Conservation (phyloP, 306 rosid genomes). For the Corylus avellana region DNA sequence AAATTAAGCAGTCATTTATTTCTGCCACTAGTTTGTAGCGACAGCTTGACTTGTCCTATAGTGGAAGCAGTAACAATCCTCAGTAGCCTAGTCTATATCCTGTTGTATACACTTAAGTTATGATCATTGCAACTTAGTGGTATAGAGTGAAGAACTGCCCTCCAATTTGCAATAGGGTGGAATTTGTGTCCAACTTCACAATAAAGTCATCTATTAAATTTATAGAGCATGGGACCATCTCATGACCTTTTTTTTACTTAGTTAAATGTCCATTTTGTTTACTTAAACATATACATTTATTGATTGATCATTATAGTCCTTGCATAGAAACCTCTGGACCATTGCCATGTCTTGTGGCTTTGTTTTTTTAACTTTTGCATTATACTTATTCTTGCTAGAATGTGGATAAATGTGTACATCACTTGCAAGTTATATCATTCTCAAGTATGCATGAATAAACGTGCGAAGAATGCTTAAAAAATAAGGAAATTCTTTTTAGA, state of each 20-base stretch:
- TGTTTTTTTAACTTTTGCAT: neutral
- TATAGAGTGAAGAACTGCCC: too few species aligned
- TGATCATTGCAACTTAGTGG: too few species aligned
- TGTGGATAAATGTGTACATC: neutral
- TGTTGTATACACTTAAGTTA: too few species aligned
- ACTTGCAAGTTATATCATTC: neutral
- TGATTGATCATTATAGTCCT: neutral
- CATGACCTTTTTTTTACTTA: neutral
- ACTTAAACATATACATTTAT: neutral
- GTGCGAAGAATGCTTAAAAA: neutral
- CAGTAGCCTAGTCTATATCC: too few species aligned
- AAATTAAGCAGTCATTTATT: too few species aligned
- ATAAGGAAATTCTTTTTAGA: conserved; percentile 5
- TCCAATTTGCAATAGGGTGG: neutral
- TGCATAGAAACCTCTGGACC: neutral
- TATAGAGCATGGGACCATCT: neutral
- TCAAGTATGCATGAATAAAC: neutral
- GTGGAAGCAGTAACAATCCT: too few species aligned
- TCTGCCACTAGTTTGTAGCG: too few species aligned
- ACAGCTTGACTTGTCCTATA: too few species aligned
- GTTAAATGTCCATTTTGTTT: neutral
- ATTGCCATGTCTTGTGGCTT: neutral
- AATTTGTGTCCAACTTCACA: neutral
- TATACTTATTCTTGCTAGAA: neutral
- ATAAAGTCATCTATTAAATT: too few species aligned